Evolutionary conservation across 257 asterid genomes (phyloP).

Genomic region (Solanum appendiculatum): DNA sequence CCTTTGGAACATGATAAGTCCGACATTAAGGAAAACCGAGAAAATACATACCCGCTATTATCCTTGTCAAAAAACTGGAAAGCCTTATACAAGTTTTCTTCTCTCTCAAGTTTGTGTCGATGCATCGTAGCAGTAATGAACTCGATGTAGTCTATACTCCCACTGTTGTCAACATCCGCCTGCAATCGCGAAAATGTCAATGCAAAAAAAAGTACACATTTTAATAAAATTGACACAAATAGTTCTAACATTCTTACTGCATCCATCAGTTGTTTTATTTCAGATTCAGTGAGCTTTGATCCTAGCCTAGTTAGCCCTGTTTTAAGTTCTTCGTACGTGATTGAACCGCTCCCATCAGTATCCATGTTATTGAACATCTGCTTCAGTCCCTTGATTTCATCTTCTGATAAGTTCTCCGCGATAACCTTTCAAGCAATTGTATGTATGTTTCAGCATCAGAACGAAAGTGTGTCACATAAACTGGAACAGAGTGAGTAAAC

Average conservation of each 20-base stretch:
- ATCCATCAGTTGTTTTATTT: conserved; percentile 74
- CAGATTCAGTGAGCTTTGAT: conserved; percentile 61
- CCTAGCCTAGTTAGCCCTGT: conserved; percentile 76
- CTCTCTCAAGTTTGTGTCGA: conserved; percentile 76
- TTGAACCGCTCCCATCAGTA: conserved; percentile 74
- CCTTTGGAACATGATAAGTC: background rate
- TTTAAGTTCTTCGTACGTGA: conserved; percentile 74
- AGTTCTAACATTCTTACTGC: conserved; percentile 46
- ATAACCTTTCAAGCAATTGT: conserved; percentile 45
- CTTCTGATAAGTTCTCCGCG: conserved; percentile 73
- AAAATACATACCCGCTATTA: conserved; percentile 43
- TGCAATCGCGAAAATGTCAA: background rate
- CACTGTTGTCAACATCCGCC: conserved; percentile 90
- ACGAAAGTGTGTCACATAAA: background rate
- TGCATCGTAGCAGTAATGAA: conserved; percentile 92
- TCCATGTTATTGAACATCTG: conserved; percentile 83
- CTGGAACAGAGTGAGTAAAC: background rate
- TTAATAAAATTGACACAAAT: background rate
- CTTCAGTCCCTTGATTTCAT: conserved; percentile 72
- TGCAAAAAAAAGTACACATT: background rate
- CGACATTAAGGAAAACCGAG: background rate
- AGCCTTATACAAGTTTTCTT: conserved; percentile 65
- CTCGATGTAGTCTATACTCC: conserved; percentile 77
- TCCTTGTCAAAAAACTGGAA: conserved; percentile 77
- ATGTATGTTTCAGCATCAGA: background rate